These are phyloP conservation scores for Globisporangium yorkense DNA, from an alignment of 352 stramenopile species.

Conservation along the genomic window DNA sequence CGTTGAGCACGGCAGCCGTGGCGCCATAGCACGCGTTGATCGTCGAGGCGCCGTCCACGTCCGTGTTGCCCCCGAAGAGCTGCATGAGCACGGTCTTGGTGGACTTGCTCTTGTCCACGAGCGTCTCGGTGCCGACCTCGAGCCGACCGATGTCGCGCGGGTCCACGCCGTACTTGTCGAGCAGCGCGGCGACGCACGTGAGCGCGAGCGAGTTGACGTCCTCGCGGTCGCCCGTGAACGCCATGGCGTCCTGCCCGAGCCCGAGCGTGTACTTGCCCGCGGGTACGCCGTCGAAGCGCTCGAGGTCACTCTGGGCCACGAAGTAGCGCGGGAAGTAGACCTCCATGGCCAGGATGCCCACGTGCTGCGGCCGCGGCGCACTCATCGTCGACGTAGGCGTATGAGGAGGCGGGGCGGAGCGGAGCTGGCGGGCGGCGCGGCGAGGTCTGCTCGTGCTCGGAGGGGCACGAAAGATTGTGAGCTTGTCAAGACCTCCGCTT, in stretches of 20 bases:
- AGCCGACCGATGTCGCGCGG: constrained; percentile 87
- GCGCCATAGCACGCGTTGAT: constrained; percentile 98
- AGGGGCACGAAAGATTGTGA: too few species aligned
- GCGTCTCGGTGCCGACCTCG: constrained; percentile 97
- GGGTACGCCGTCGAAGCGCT: constrained; percentile 85
- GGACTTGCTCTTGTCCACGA: constrained; percentile 88
- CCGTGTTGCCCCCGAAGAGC: constrained; percentile 54
- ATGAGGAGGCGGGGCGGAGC: constrained; percentile 4
- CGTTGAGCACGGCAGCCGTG: constrained; percentile 96
- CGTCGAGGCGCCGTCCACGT: constrained; percentile 87
- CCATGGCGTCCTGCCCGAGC: constrained; percentile 54
- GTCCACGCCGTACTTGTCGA: constrained; percentile 46
- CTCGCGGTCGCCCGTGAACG: constrained; percentile 63
- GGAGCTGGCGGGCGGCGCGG: too few species aligned
- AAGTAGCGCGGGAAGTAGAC: constrained; percentile 94
- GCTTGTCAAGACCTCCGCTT: too few species aligned
- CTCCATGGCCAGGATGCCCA: constrained; percentile 97
- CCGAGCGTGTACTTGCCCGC: constrained; percentile 70
- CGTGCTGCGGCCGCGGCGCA: constrained; percentile 47
- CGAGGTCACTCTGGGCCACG: constrained; percentile 92
- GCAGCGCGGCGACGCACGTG: constrained; percentile 43
- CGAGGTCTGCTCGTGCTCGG: too few species aligned
- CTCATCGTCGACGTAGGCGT: background rate
- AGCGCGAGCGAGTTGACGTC: constrained; percentile 71
- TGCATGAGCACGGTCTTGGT: constrained; percentile 81